Conservation (phyloP, 305 asterid genomes). For the Fraxinus angustifolia region DNA sequence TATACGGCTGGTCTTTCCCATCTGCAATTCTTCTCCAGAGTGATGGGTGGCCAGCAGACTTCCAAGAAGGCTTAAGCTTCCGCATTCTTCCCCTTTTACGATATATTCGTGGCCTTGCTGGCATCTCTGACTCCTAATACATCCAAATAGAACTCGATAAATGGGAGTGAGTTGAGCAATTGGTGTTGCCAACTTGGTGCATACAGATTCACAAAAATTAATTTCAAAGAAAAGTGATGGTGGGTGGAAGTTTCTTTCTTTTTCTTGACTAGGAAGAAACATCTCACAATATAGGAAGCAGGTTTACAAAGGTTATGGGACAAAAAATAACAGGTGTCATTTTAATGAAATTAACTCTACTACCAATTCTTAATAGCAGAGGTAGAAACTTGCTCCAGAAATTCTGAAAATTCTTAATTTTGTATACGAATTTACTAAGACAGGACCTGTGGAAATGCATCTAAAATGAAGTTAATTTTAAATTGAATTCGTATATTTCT, state of each 20-base stretch:
- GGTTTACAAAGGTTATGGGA: neutral
- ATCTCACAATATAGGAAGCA: neutral
- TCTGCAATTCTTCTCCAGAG: conserved; percentile 90
- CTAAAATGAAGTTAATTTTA: neutral
- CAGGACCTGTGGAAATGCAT: neutral
- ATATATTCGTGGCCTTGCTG: conserved; percentile 68
- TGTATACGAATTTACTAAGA: neutral
- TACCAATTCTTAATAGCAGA: neutral
- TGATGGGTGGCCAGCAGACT: conserved; percentile 97
- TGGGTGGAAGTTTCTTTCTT: neutral
- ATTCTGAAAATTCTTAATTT: neutral
- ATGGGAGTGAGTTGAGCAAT: conserved; percentile 7
- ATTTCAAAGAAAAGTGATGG: neutral
- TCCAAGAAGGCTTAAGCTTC: conserved; percentile 87
- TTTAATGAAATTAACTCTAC: neutral
- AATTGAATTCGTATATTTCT: neutral
- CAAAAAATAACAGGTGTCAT: neutral
- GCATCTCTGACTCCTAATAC: conserved; percentile 52
- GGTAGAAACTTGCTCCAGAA: neutral
- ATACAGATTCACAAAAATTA: neutral
- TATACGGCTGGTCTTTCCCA: conserved; percentile 77
- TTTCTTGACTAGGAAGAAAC: conserved; percentile 4
- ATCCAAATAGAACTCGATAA: conserved; percentile 10
- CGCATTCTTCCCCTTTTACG: conserved; percentile 89
- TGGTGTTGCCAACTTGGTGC: neutral